phyloP scores from a whole-genome alignment of 345 rosid species.

The Lumnitzera racemosa region DNA sequence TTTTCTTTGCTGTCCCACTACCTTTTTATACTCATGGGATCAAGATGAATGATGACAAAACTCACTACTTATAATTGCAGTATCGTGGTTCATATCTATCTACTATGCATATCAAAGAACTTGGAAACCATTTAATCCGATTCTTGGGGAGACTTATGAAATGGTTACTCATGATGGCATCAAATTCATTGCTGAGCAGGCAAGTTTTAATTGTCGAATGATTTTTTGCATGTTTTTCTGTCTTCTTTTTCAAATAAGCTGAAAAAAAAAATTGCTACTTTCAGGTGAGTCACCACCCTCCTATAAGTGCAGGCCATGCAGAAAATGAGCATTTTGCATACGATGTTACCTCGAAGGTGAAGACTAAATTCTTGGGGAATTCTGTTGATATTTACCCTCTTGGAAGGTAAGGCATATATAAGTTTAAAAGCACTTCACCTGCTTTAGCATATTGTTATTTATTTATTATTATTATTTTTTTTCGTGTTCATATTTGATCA shows the following conservation, averaged over 20 bases:
- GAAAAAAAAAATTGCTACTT: conserved; percentile 2
- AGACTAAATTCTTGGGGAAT: conserved; percentile 78
- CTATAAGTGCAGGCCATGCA: conserved; percentile 90
- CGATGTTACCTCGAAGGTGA: conserved; percentile 75
- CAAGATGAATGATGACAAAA: not conserved
- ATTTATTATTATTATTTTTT: not conserved
- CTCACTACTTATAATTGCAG: conserved; percentile 26
- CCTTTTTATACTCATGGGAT: conserved; percentile 2
- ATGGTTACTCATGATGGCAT: conserved; percentile 72
- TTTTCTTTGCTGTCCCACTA: conserved; percentile 3
- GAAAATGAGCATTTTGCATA: conserved; percentile 84
- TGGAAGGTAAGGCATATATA: conserved; percentile 39
- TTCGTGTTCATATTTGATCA: not conserved
- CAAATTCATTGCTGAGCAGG: conserved; percentile 85
- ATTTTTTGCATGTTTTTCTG: not conserved
- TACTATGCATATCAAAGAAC: conserved; percentile 77
- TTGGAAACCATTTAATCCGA: conserved; percentile 97
- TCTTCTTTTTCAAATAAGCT: no score
- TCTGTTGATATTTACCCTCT: conserved; percentile 65
- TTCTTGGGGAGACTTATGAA: conserved; percentile 95
- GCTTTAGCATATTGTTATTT: not conserved
- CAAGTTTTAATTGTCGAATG: conserved; percentile 12
- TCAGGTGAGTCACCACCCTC: conserved; percentile 95
- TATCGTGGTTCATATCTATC: conserved; percentile 84
- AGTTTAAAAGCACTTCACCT: no score